Evolutionary conservation across 768 basidiomycete species (phyloP), one percentile per base, ranked within the genome.

Genomic region (Pulveroboletus sp.): DNA sequence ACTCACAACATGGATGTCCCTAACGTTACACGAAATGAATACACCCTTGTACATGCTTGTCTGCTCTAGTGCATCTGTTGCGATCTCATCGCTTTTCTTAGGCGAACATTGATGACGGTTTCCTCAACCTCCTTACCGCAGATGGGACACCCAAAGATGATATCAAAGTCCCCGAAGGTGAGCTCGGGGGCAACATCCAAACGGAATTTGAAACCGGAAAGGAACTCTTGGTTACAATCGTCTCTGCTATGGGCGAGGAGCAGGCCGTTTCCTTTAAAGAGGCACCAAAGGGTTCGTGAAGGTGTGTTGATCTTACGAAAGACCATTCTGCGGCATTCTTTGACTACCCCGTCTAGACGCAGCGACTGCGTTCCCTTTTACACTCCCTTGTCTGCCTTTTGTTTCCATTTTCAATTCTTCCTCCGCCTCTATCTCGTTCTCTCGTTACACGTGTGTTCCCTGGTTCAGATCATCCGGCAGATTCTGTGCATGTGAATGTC

Each of bases 1-100:
- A 99, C 95, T 70, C 96, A 99, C 82, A 99, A 99, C 79, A 93
- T 99, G 91, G 94, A 97, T 61, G 95, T 96, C 64, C 95, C 95
- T 71, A 89, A 96, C 74, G 93, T 99, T 68, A 54, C 27, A 43
- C 89, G 95, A 69, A 78, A 74, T 53, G 96, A 99, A 83, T 98
- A 85, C 80, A 79, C 86, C 64, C 85, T 99, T 66, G 89, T 92
- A 68, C 64, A 77, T 42, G 14, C 26, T 40, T 41, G 46, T 53
- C 45, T 40, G 21, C 53, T 47, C 39, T 49, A 8, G 31, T 28
- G 21, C 11, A 1, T 49, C 30, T 24, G 8, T 15, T 30, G 6
- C 7, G 14, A 9, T 52, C 51, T 60, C 28, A 62, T 35, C 28
- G 1, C 26, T 15, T 36, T 36, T 24, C 32, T 12, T 54, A 89